Percentiles rank a stretch among this genome's conserved stretches.
phyloP scores from a whole-genome alignment of 345 rosid genomes.

The Salix udensis region DNA sequence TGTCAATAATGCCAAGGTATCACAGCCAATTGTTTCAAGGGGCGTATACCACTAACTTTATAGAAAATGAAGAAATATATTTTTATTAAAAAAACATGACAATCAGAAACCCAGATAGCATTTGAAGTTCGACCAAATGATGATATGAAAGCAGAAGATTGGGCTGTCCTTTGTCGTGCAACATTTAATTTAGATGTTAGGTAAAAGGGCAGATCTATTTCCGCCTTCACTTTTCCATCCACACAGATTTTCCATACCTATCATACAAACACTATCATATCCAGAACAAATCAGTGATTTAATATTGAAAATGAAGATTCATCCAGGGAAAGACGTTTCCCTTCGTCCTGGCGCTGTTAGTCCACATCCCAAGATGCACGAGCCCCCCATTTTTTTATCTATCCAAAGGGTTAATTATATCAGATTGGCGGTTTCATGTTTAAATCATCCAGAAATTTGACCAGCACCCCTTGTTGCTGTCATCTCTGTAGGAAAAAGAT shows the following conservation, averaged over 20 bases:
- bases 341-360: background rate
- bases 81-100: no score
- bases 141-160: background rate
- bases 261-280: background rate
- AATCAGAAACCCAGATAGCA: background rate
- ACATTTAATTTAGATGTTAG: slow-evolving; percentile 21
- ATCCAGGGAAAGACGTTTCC: background rate
- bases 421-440: no score
- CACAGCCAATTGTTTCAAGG: background rate
- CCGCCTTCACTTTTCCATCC: background rate
- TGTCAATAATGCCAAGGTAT: background rate
- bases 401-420: no score
- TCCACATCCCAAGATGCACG: background rate
- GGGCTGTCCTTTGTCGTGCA: background rate
- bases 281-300: background rate
- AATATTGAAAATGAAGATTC: background rate
- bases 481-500: no score
- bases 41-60: no score
- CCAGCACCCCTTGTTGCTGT: no score
- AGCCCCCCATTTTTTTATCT: background rate
- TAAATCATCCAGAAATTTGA: no score
- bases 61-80: no score
- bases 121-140: background rate
- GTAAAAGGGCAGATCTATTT: slow-evolving; percentile 20
- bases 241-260: background rate